Evolutionary conservation across 2,329 filamentous ascomycete genomes (phyloP).

Genomic region (Neopestalotiopsis rosae): DNA sequence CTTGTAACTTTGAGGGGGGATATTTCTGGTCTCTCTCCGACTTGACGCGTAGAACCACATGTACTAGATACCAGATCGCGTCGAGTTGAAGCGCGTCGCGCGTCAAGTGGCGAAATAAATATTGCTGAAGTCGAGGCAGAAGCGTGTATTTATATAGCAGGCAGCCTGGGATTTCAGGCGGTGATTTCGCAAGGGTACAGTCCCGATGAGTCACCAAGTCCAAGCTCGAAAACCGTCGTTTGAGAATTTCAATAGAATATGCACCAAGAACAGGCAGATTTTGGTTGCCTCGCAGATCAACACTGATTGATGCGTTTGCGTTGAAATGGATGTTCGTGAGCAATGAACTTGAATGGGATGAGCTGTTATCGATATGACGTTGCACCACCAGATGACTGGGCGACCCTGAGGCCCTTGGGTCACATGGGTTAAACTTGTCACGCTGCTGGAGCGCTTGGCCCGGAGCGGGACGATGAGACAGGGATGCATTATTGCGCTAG

Average conservation of each 20-base stretch:
- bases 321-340: conserved; percentile 6
- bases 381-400: conserved; percentile 7
- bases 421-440: conserved; percentile 13
- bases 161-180: conserved; percentile 15
- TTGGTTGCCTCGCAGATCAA: conserved; percentile 1
- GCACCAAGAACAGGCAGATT: conserved; percentile 15
- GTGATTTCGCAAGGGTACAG: background rate
- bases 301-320: background rate
- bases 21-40: background rate
- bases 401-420: conserved; percentile 9
- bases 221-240: background rate
- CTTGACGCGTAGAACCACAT: background rate
- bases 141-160: conserved; percentile 11
- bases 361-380: conserved; percentile 8
- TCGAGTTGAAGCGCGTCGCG: conserved; percentile 19
- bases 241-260: background rate
- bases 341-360: background rate
- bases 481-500: background rate
- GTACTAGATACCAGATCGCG: background rate
- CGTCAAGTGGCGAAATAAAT: conserved; percentile 18
- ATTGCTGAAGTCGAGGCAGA: conserved; percentile 10
- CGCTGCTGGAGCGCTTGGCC: background rate
- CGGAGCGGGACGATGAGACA: background rate
- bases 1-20: background rate
- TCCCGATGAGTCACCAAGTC: conserved; percentile 12